phyloP scores from a whole-genome alignment of 2,329 filamentous ascomycete genomes.

The Sporothrix phasma region DNA sequence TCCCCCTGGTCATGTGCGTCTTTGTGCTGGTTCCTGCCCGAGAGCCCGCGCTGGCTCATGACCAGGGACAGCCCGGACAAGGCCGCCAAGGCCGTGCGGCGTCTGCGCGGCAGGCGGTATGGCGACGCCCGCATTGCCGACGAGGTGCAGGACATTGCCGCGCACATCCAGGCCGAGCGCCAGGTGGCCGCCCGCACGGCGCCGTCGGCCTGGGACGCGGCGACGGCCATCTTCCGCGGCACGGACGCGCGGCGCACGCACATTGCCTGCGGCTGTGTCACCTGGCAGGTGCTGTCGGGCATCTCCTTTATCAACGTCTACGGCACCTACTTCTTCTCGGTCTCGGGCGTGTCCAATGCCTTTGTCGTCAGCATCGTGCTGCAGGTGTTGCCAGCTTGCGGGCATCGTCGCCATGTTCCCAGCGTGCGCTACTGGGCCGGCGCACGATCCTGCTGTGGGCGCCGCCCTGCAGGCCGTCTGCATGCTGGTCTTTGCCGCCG shows the following conservation, averaged over 20 bases:
- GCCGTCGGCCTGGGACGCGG: background rate
- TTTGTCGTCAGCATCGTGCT: background rate
- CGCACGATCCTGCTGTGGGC: background rate
- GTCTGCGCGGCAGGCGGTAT: constrained; percentile 25
- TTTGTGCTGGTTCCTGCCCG: background rate
- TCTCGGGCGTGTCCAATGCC: background rate
- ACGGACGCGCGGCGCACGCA: constrained; percentile 41
- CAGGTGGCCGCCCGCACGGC: constrained; percentile 20
- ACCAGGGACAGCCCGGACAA: constrained; percentile 26
- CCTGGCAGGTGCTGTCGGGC: constrained; percentile 18
- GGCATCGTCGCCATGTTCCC: background rate
- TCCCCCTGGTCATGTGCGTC: background rate
- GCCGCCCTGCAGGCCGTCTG: background rate
- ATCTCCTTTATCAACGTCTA: constrained; percentile 32
- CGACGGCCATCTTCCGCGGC: constrained; percentile 34
- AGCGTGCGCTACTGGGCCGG: background rate
- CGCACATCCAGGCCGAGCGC: constrained; percentile 28
- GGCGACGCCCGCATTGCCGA: constrained; percentile 17
- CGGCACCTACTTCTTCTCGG: constrained; percentile 1
- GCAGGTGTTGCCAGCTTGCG: background rate
- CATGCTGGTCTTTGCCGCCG: background rate
- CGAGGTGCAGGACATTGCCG: constrained; percentile 30
- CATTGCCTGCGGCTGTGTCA: constrained; percentile 26
- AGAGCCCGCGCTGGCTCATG: constrained; percentile 27
- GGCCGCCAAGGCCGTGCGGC: constrained; percentile 26